phyloP scores from a whole-genome alignment of 2,329 filamentous ascomycete genomes.

The Paecilomyces fulvus region DNA sequence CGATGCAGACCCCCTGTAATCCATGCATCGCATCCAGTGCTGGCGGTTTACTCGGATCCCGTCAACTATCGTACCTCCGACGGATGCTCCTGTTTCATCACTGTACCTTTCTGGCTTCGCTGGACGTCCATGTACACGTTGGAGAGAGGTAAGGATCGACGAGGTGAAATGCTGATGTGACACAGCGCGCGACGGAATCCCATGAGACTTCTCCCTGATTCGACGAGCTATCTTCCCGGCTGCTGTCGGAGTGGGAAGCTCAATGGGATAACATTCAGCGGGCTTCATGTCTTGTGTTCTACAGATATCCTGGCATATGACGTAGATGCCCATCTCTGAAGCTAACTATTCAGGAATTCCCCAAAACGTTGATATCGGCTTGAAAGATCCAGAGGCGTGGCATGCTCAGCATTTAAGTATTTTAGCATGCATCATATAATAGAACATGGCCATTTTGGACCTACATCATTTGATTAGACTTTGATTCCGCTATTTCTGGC shows the following conservation, averaged over 20 bases:
- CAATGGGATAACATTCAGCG: background rate
- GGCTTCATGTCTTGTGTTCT: background rate
- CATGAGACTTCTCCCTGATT: background rate
- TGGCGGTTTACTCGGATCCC: background rate
- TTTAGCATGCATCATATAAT: background rate
- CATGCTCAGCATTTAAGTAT: background rate
- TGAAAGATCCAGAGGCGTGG: background rate
- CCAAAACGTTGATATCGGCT: background rate
- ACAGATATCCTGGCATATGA: background rate
- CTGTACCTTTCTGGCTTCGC: background rate
- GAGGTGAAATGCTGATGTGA: background rate
- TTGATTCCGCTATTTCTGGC: background rate
- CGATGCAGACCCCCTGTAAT: conserved; percentile 1
- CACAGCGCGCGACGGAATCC: background rate
- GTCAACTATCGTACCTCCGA: background rate
- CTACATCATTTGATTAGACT: background rate
- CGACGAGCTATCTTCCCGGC: too few species aligned
- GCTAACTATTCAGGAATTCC: background rate
- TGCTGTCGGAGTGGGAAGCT: background rate
- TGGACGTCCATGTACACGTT: background rate
- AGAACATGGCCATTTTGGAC: background rate
- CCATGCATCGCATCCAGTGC: background rate
- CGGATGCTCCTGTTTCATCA: background rate
- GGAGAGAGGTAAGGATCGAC: background rate
- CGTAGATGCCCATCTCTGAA: background rate